These are phyloP conservation scores for Podospora conica DNA, from an alignment of 495 filamentous ascomycete species.

Conservation along the genomic window DNA sequence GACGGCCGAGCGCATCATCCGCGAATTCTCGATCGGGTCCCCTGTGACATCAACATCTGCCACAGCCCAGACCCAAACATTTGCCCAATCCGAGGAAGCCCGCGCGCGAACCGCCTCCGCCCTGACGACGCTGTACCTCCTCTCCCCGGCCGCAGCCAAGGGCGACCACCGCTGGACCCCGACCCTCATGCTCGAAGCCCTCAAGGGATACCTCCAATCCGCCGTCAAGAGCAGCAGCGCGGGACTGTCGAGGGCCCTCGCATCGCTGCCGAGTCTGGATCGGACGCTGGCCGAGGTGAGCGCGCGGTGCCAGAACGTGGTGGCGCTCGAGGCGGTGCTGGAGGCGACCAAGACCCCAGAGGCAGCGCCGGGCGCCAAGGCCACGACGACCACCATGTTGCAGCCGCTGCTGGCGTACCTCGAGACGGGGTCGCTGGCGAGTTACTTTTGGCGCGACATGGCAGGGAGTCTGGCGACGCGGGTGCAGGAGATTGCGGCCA, in stretches of 20 bases:
- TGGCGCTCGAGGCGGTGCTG: constrained; percentile 76
- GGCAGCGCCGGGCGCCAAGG: constrained; percentile 48
- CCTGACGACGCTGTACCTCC: constrained; percentile 69
- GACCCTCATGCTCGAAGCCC: constrained; percentile 63
- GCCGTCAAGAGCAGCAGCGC: constrained; percentile 69
- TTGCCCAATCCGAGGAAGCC: constrained; percentile 73
- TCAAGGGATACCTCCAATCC: constrained; percentile 73
- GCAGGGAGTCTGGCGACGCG: constrained; percentile 69
- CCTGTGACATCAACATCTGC: constrained; percentile 18
- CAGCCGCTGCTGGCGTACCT: constrained; percentile 67
- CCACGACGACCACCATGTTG: constrained; percentile 52
- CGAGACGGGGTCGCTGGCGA: constrained; percentile 80
- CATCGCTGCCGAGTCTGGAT: constrained; percentile 74
- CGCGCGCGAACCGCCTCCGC: constrained; percentile 68
- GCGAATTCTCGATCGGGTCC: constrained; percentile 75
- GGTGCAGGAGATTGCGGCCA: constrained; percentile 73
- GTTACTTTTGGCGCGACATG: constrained; percentile 86
- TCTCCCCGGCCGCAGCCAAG: constrained; percentile 54
- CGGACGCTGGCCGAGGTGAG: constrained; percentile 76
- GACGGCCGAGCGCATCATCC: constrained; percentile 71
- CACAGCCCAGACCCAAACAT: constrained; percentile 50
- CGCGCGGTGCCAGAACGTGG: constrained; percentile 80
- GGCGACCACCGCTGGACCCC: constrained; percentile 52
- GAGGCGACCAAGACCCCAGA: constrained; percentile 55
- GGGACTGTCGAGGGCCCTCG: constrained; percentile 63